These are phyloP conservation scores for Iris pallida DNA, from an alignment of 116 monocot genomes.

Conservation along the genomic window DNA sequence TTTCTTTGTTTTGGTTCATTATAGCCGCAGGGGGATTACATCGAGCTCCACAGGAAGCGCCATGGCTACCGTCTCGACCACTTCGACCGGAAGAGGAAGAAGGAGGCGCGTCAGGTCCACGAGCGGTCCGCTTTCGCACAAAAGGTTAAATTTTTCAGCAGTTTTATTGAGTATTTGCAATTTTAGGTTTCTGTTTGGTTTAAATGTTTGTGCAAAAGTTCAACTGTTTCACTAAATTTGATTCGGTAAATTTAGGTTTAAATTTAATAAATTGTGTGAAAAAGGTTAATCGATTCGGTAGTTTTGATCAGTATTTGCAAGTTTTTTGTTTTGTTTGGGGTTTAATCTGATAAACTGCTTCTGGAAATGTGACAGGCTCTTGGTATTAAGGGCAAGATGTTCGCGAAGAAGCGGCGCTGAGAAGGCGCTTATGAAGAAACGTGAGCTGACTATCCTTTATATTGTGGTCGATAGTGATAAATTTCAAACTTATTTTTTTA, in stretches of 20 bases:
- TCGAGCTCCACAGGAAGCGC: conserved; percentile 91
- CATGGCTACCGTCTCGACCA: conserved; percentile 88
- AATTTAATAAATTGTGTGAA: no score
- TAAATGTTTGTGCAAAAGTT: no score
- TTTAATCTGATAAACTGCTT: no score
- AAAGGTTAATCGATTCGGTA: no score
- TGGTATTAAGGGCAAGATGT: conserved; percentile 91
- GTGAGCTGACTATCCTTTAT: conserved; percentile 29
- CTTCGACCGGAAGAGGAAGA: conserved; percentile 93
- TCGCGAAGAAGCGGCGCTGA: conserved; percentile 88
- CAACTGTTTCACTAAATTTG: no score
- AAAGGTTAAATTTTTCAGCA: conserved; percentile 42
- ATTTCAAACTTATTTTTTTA: no score
- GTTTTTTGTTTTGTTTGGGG: no score
- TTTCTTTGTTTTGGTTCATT: not conserved
- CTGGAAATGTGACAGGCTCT: conserved; percentile 32
- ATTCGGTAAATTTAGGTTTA: no score
- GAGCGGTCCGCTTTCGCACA: conserved; percentile 64
- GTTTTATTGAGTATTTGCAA: no score
- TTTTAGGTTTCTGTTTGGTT: no score
- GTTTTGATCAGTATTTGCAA: no score
- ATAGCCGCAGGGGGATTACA: conserved; percentile 97
- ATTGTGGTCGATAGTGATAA: not conserved
- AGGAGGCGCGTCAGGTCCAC: conserved; percentile 84
- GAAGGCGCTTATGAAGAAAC: conserved; percentile 98